phyloP scores from a whole-genome alignment of 331 rosid species.

The Rosa hybrid region DNA sequence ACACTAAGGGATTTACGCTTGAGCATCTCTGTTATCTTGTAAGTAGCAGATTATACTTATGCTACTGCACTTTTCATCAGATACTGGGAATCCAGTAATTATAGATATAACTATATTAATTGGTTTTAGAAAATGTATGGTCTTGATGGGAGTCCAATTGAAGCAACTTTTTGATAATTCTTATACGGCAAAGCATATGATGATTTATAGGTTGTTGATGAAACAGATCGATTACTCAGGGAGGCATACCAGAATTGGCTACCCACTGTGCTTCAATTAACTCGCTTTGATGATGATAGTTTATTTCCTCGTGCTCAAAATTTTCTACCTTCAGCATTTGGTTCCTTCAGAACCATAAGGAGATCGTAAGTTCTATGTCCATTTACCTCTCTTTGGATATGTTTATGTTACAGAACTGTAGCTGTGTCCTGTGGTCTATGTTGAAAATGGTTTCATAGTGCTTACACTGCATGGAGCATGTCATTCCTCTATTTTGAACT shows the following conservation, averaged over 20 bases:
- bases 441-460: constrained; percentile 12
- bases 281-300: constrained; percentile 42
- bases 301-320: constrained; percentile 42
- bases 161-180: background rate
- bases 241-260: constrained; percentile 96
- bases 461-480: background rate
- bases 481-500: background rate
- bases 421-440: background rate
- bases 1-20: constrained; percentile 77
- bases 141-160: background rate
- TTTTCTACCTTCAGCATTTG: constrained; percentile 40
- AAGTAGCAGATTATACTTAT: constrained; percentile 15
- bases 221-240: constrained; percentile 82
- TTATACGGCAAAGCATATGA: constrained; percentile 13
- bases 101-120: background rate
- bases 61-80: background rate
- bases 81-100: background rate
- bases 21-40: constrained; percentile 94
- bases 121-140: background rate
- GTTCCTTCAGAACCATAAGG: constrained; percentile 73
- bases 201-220: constrained; percentile 82
- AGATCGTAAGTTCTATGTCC: constrained; percentile 62
- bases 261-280: constrained; percentile 71
- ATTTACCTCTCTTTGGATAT: constrained; percentile 18
- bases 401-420: constrained; percentile 2